Evolutionary conservation across 2,329 filamentous ascomycete genomes (phyloP).

Genomic region (Aspergillus carbonarius): DNA sequence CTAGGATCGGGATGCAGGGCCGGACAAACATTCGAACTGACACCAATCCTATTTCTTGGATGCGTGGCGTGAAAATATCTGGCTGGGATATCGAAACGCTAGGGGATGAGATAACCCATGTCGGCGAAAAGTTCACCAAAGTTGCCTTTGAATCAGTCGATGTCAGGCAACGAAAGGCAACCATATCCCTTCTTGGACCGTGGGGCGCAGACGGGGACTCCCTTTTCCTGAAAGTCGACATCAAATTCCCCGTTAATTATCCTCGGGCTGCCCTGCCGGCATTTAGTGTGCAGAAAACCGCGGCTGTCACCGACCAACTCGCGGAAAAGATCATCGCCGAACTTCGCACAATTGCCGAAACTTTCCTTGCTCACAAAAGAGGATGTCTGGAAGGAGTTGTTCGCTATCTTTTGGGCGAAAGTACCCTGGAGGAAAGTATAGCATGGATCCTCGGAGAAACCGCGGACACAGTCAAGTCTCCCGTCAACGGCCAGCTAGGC

Average conservation of each 20-base stretch:
- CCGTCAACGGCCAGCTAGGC: conserved; percentile 41
- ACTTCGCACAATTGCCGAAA: conserved; percentile 55
- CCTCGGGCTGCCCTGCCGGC: conserved; percentile 51
- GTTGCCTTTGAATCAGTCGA: conserved; percentile 61
- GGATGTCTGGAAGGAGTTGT: conserved; percentile 63
- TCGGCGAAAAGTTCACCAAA: conserved; percentile 61
- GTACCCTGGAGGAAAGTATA: conserved; percentile 58
- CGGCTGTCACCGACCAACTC: conserved; percentile 54
- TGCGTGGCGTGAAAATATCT: conserved; percentile 63
- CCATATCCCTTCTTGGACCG: conserved; percentile 59
- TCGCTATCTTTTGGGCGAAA: conserved; percentile 61
- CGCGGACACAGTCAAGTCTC: conserved; percentile 47
- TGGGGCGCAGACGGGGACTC: conserved; percentile 56
- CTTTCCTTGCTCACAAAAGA: conserved; percentile 52
- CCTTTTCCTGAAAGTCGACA: conserved; percentile 57
- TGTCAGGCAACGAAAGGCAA: conserved; percentile 53
- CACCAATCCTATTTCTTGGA: conserved; percentile 62
- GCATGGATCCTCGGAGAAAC: conserved; percentile 58
- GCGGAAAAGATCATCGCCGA: conserved; percentile 52
- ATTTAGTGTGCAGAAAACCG: conserved; percentile 58
- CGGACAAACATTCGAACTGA: conserved; percentile 49
- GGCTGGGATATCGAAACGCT: conserved; percentile 55
- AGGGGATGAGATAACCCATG: conserved; percentile 61
- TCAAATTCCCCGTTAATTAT: conserved; percentile 59
- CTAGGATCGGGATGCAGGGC: conserved; percentile 49